Percentiles rank a stretch among this genome's conserved stretches.
These are phyloP conservation scores for Rhizopus stolonifer DNA, from an alignment of 371 early-diverging fungal genomes.

Conservation along the genomic window DNA sequence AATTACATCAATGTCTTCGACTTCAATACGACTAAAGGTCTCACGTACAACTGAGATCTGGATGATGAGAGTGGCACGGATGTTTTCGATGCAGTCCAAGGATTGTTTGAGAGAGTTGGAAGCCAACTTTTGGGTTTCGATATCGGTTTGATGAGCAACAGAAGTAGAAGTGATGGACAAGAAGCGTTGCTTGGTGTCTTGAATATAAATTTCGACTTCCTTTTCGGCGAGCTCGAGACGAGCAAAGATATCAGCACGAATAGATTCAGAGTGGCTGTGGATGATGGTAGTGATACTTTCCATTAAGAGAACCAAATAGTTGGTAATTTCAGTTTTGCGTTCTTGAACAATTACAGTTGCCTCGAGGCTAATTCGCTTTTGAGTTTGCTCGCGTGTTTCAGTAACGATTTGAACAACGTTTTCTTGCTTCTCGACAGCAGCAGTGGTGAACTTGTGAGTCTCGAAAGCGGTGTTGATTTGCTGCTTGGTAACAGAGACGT, in stretches of 20 bases:
- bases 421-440: slow-evolving; percentile 9
- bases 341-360: slow-evolving; percentile 32
- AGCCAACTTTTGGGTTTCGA: slow-evolving; percentile 17
- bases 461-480: slow-evolving; percentile 34
- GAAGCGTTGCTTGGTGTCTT: slow-evolving; percentile 22
- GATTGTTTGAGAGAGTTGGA: slow-evolving; percentile 33
- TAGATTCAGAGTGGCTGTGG: slow-evolving; percentile 26
- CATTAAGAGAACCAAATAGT: slow-evolving; percentile 32
- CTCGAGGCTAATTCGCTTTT: slow-evolving; percentile 30
- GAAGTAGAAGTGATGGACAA: slow-evolving; percentile 8
- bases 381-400: slow-evolving; percentile 31
- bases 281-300: slow-evolving; percentile 23
- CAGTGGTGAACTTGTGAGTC: slow-evolving; percentile 19
- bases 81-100: slow-evolving; percentile 35
- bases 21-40: slow-evolving; percentile 26
- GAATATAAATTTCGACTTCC: slow-evolving; percentile 18
- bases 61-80: slow-evolving; percentile 20
- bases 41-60: slow-evolving; percentile 33
- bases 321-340: slow-evolving; percentile 25
- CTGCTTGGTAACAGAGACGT: slow-evolving; percentile 26
- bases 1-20: slow-evolving; percentile 25
- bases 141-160: slow-evolving; percentile 15
- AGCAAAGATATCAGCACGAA: slow-evolving; percentile 17
- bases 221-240: slow-evolving; percentile 24
- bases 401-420: slow-evolving; percentile 24